Conservation (phyloP, 106 monocot species). For the Platanthera guangdongensis region DNA sequence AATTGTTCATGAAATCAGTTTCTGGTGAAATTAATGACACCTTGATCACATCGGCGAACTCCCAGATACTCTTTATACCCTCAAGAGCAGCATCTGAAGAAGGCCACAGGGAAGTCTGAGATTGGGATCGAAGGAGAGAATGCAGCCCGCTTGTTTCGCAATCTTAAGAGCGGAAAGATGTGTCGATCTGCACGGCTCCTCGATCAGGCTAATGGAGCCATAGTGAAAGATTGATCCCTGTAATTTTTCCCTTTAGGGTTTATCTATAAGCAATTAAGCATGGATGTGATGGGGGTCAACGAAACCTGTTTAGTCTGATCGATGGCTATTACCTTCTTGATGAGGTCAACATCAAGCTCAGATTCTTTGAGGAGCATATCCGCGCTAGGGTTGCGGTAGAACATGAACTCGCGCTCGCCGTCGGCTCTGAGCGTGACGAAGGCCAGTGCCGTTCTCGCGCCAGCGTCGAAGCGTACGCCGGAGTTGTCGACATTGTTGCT, state of each 20-base stretch:
- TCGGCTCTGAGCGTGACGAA: constrained; percentile 25
- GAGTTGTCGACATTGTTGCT: constrained; percentile 18
- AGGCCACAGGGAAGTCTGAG: constrained; percentile 24
- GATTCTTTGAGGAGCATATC: constrained; percentile 25
- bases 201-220: constrained; percentile 31
- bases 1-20: background rate
- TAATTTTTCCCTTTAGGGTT: background rate
- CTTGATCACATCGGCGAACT: constrained; percentile 21
- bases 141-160: constrained; percentile 18
- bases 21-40: constrained; percentile 4
- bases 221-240: constrained; percentile 30
- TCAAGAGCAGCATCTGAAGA: constrained; percentile 22
- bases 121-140: constrained; percentile 29
- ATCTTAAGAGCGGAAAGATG: constrained; percentile 19
- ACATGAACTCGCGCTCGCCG: constrained; percentile 37
- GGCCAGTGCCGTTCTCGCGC: constrained; percentile 27
- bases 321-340: constrained; percentile 7
- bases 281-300: background rate
- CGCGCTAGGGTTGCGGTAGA: constrained; percentile 30
- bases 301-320: too few species aligned
- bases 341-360: constrained; percentile 18
- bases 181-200: constrained; percentile 29
- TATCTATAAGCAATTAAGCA: background rate
- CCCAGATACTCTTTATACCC: constrained; percentile 29
- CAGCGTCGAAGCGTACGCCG: constrained; percentile 18